phyloP scores from a whole-genome alignment of 306 rosid species.

The Purshia tridentata region DNA sequence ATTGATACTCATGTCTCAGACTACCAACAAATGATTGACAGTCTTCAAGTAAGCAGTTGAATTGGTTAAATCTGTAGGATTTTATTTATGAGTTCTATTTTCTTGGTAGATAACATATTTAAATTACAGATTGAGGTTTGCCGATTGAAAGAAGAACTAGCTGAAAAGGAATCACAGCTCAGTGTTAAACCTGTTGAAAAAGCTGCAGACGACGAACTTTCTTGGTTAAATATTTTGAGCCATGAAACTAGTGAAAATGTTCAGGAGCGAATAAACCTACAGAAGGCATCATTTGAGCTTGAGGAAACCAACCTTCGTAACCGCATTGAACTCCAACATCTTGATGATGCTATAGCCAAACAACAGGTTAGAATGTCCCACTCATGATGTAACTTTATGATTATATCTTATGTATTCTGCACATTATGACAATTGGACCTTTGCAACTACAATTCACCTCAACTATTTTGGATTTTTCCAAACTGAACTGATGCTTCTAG shows the following conservation, averaged over 20 bases:
- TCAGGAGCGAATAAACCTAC: constrained; percentile 64
- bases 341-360: constrained; percentile 58
- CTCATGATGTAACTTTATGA: background rate
- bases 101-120: constrained; percentile 16
- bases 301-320: constrained; percentile 59
- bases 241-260: constrained; percentile 65
- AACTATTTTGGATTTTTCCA: background rate
- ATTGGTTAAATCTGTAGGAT: background rate
- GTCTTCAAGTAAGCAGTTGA: constrained; percentile 49
- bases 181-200: constrained; percentile 51
- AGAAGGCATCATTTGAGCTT: constrained; percentile 59
- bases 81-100: constrained; percentile 11
- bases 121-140: constrained; percentile 51
- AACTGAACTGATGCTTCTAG: background rate
- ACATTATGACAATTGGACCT: background rate
- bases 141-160: constrained; percentile 52
- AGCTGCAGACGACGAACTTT: constrained; percentile 54
- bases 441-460: background rate
- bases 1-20: constrained; percentile 58
- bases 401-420: background rate
- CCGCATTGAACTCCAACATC: constrained; percentile 56
- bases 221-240: constrained; percentile 56
- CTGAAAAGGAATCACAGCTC: constrained; percentile 50
- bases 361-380: constrained; percentile 40
- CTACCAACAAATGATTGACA: constrained; percentile 63